Percentiles rank a stretch among this genome's conserved stretches.
These are phyloP conservation scores for Tetracentron sinense DNA, from an alignment of 164 flowering plant species.

Conservation along the genomic window DNA sequence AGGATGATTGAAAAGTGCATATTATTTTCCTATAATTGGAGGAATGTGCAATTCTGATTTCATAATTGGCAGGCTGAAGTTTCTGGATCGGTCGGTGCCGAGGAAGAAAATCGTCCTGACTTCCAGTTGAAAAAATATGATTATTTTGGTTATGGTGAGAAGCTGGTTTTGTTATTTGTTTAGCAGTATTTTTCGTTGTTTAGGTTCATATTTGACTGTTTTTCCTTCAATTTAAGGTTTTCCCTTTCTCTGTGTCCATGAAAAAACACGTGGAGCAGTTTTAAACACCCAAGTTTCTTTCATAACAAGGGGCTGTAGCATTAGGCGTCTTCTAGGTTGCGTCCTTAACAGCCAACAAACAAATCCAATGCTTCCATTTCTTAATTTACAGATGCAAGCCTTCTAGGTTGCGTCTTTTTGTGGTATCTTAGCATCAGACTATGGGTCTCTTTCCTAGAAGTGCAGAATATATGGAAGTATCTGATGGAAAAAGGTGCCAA, in stretches of 20 bases:
- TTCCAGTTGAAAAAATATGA: constrained; percentile 61
- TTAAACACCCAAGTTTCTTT: too few species aligned
- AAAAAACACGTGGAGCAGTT: too few species aligned
- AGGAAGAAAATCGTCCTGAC: constrained; percentile 54
- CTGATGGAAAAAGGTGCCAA: neutral
- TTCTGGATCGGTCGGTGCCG: constrained; percentile 39
- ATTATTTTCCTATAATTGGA: neutral
- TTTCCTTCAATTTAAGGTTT: neutral
- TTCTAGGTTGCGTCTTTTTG: neutral
- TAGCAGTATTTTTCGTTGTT: neutral
- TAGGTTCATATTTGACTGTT: neutral
- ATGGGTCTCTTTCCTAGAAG: too few species aligned
- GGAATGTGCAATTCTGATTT: neutral
- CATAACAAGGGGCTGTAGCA: too few species aligned
- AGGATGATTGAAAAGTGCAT: too few species aligned
- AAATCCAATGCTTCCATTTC: neutral
- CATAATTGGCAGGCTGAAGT: constrained; percentile 68
- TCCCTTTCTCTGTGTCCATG: too few species aligned
- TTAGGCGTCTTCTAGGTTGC: too few species aligned
- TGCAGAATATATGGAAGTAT: neutral
- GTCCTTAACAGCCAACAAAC: neutral
- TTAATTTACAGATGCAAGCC: neutral
- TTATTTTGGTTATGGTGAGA: constrained; percentile 80
- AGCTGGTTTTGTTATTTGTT: neutral
- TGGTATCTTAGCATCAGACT: neutral